Evolutionary conservation across 768 basidiomycete genomes (phyloP), one percentile per base, ranked within the genome.

Genomic region (Naganishia antarctica): DNA sequence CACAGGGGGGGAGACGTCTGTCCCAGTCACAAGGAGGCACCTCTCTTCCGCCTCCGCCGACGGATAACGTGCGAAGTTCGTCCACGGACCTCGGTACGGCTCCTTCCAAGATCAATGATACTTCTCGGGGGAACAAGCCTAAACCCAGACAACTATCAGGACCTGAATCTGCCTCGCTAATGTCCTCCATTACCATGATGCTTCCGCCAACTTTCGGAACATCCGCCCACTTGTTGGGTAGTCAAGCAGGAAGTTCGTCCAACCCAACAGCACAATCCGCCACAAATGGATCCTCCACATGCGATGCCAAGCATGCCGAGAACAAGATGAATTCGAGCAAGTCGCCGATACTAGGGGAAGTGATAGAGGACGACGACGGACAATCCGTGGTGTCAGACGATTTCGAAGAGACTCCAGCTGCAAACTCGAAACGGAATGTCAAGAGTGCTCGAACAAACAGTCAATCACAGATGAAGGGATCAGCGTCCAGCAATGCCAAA

Each of bases 161-260:
- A 25, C 53, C 53, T 9, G 53, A 57, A 13, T 57, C 53, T 13
- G 53, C 53, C 21, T 57, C 53, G 23, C 37, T 57, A 4, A 41
- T 57, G 53, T 57, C 53, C 13, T 57, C 53, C 23, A 16, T 57
- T 13, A 34, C 32, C 3, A 57, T 57, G 53, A 41, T 57, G 53
- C 53, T 57, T 57, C 53, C 53, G 12, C 53, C 53, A 34, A 57
- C 53, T n/a, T 57, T 57, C 23, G 53, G 53, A n/a, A 57, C 37
- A 13, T 25, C 53, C 1, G 53, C 53, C 23, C 53, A 57, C 32
- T 29, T 57, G 9, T 23, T 57, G 26, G 53, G 53, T 12, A 26
- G 28, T 1, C 32, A 2, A 23, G 21, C 11, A 40, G 53, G 3
- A 12, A 37, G 26, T 18, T 23, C 32, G 13, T 4, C 53, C 4